phyloP scores from a whole-genome alignment of 176 grass and related monocot species.

The Eremochloa ophiuroides region DNA sequence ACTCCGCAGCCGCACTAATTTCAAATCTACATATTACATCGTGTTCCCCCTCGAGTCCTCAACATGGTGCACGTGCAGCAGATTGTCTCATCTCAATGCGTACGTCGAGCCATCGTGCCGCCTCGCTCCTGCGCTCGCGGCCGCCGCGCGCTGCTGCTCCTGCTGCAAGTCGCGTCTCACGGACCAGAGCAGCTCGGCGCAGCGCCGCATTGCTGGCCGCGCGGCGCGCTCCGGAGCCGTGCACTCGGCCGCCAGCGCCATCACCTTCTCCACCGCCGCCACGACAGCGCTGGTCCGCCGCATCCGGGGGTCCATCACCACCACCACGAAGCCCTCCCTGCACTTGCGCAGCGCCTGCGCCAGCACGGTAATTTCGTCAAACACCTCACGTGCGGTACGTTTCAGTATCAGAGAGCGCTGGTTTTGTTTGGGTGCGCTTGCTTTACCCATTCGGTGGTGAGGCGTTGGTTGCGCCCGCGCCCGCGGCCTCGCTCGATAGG shows the following conservation, averaged over 20 bases:
- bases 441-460: constrained; percentile 83
- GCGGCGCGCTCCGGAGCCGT: constrained; percentile 41
- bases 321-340: constrained; percentile 57
- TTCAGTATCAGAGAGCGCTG: not conserved
- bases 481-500: constrained; percentile 66
- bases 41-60: not conserved
- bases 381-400: constrained; percentile 2
- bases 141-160: constrained; percentile 37
- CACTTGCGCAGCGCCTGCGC: constrained; percentile 63
- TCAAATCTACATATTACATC: not conserved
- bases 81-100: not conserved
- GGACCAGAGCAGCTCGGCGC: constrained; percentile 74
- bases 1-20: not conserved
- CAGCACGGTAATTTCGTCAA: constrained; percentile 40
- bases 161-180: constrained; percentile 74
- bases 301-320: constrained; percentile 82
- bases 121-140: not conserved
- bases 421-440: not conserved
- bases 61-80: not conserved
- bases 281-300: constrained; percentile 56
- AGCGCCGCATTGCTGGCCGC: constrained; percentile 66
- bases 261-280: constrained; percentile 55
- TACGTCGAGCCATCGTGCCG: constrained; percentile 27
- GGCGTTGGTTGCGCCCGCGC: constrained; percentile 51
- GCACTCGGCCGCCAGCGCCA: constrained; percentile 77